These are phyloP conservation scores for Fusarium subtropicale DNA, from an alignment of 2,329 filamentous ascomycete species.

Conservation along the genomic window DNA sequence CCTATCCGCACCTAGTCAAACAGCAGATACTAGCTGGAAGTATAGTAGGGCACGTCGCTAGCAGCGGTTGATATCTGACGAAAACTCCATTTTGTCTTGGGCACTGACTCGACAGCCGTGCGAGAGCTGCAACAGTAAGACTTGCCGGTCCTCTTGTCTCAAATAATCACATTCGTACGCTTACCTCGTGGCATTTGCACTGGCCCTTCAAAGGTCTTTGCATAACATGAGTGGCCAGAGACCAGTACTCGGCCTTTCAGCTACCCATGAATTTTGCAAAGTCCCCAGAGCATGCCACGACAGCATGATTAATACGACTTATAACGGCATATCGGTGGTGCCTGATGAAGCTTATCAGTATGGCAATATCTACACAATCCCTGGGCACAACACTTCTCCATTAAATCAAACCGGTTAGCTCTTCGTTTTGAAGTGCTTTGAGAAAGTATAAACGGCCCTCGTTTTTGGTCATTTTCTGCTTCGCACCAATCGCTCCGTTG, in stretches of 20 bases:
- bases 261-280: slow-evolving; percentile 21
- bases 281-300: slow-evolving; percentile 35
- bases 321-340: background rate
- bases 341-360: slow-evolving; percentile 2
- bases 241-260: slow-evolving; percentile 27
- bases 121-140: slow-evolving; percentile 25
- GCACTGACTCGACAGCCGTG: slow-evolving; percentile 22
- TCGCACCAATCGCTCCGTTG: background rate
- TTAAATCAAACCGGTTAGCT: background rate
- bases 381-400: background rate
- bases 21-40: slow-evolving; percentile 2
- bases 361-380: background rate
- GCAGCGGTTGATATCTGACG: slow-evolving; percentile 8
- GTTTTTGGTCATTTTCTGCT: background rate
- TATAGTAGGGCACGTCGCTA: background rate
- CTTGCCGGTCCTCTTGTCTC: slow-evolving; percentile 34
- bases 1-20: background rate
- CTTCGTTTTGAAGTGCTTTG: background rate
- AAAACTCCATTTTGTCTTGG: slow-evolving; percentile 9
- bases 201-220: slow-evolving; percentile 27
- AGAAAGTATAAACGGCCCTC: background rate
- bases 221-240: slow-evolving; percentile 37
- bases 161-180: slow-evolving; percentile 22
- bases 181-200: slow-evolving; percentile 28
- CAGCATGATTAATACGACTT: slow-evolving; percentile 23